A percentile compares a stretch with the other conserved stretches of the same genome.
These are phyloP conservation scores for Lenwebbia sp. DNA, from an alignment of 345 rosid species.

Conservation along the genomic window DNA sequence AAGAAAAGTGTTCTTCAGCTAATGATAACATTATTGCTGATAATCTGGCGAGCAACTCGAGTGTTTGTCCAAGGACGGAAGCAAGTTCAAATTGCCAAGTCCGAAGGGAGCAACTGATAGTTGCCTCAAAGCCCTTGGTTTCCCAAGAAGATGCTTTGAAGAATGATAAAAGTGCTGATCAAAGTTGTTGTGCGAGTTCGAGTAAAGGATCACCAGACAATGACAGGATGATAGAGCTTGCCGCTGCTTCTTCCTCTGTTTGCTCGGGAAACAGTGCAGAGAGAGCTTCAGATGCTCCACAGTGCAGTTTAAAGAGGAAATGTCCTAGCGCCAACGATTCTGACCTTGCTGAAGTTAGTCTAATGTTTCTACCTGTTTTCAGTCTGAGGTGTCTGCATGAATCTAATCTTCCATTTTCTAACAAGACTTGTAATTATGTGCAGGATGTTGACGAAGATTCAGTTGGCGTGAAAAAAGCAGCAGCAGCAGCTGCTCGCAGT, in stretches of 20 bases:
- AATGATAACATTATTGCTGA: conserved; percentile 5
- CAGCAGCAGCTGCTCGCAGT: conserved; percentile 25
- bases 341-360: conserved; percentile 58
- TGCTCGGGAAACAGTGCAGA: conserved; percentile 60
- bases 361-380: background rate
- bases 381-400: conserved; percentile 2
- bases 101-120: conserved; percentile 13
- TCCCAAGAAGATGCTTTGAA: conserved; percentile 16
- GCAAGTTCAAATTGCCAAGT: conserved; percentile 9
- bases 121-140: conserved; percentile 17
- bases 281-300: conserved; percentile 43
- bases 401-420: background rate
- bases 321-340: conserved; percentile 36
- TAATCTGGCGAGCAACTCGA: background rate
- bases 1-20: conserved; percentile 18
- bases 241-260: conserved; percentile 60
- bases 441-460: conserved; percentile 81
- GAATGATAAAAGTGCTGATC: conserved; percentile 6
- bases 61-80: conserved; percentile 8
- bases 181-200: conserved; percentile 19
- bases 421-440: background rate
- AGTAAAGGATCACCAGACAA: conserved; percentile 28
- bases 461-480: conserved; percentile 25
- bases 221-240: conserved; percentile 42
- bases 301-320: conserved; percentile 51